Conservation (phyloP, 2,329 filamentous ascomycete genomes). For the Hymenoscyphus linearis region DNA sequence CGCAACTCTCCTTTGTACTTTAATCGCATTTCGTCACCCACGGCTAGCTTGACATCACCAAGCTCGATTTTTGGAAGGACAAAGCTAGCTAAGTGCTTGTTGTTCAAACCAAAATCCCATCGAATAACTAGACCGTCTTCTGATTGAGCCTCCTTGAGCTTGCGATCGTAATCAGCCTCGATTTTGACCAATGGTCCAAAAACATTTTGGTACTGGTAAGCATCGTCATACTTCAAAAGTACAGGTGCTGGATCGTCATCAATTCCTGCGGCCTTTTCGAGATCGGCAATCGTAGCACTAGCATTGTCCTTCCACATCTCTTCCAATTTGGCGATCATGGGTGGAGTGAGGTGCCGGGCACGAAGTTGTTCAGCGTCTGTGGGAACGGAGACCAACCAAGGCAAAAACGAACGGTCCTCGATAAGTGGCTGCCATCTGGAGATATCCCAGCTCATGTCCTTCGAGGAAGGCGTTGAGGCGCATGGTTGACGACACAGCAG, state of each 20-base stretch:
- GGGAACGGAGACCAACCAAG: conserved; percentile 86
- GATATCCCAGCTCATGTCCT: conserved; percentile 99
- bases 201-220: conserved; percentile 97
- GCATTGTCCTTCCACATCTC: conserved; percentile 98
- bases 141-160: conserved; percentile 95
- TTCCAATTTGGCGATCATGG: conserved; percentile 93
- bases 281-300: conserved; percentile 78
- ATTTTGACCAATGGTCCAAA: conserved; percentile 98
- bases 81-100: conserved; percentile 94
- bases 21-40: conserved; percentile 96
- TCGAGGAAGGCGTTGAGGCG: conserved; percentile 88
- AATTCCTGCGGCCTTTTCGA: conserved; percentile 85
- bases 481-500: conserved; percentile 95
- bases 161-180: conserved; percentile 98
- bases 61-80: conserved; percentile 95
- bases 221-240: conserved; percentile 89
- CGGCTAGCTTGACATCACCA: conserved; percentile 94
- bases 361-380: conserved; percentile 94
- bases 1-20: conserved; percentile 94
- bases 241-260: conserved; percentile 95
- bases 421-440: conserved; percentile 97
- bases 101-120: conserved; percentile 94
- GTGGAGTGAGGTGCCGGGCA: conserved; percentile 84
- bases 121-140: conserved; percentile 92
- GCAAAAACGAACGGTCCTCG: conserved; percentile 89